Evolutionary conservation across 176 grass and related monocot species (phyloP).

Genomic region (Zoysia japonica): DNA sequence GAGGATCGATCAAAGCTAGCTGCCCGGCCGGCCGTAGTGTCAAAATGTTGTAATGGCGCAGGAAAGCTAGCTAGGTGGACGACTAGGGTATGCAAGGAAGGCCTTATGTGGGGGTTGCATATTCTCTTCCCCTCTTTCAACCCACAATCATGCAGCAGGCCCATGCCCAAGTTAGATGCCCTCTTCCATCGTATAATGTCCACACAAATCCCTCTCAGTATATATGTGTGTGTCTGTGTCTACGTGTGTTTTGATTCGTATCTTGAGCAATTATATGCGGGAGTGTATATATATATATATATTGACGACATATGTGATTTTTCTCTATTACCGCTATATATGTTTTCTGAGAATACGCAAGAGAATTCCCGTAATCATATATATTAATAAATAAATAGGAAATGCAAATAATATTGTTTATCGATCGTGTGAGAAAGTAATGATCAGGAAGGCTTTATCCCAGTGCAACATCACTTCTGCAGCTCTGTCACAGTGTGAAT

Average conservation of each 20-base stretch:
- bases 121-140: conserved; percentile 28
- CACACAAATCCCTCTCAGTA: conserved; percentile 29
- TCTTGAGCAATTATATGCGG: conserved; percentile 4
- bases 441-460: not conserved
- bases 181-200: conserved; percentile 39
- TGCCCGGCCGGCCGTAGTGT: conserved; percentile 2
- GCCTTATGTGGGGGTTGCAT: conserved; percentile 61
- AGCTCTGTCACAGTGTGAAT: not conserved
- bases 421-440: not conserved
- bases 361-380: not conserved
- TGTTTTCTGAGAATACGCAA: not conserved
- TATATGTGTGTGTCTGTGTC: not conserved
- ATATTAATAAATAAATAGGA: too few species aligned
- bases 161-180: conserved; percentile 37
- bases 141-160: conserved; percentile 40
- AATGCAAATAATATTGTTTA: too few species aligned
- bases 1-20: conserved; percentile 9
- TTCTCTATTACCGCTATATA: not conserved
- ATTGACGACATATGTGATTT: too few species aligned
- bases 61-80: not conserved
- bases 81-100: conserved; percentile 53
- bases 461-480: not conserved
- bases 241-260: conserved; percentile 5
- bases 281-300: conserved; percentile 8
- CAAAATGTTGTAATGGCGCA: conserved; percentile 48